These are phyloP conservation scores for Trichosporon faecale DNA, from an alignment of 1,284 basidiomycete species.

Conservation along the genomic window DNA sequence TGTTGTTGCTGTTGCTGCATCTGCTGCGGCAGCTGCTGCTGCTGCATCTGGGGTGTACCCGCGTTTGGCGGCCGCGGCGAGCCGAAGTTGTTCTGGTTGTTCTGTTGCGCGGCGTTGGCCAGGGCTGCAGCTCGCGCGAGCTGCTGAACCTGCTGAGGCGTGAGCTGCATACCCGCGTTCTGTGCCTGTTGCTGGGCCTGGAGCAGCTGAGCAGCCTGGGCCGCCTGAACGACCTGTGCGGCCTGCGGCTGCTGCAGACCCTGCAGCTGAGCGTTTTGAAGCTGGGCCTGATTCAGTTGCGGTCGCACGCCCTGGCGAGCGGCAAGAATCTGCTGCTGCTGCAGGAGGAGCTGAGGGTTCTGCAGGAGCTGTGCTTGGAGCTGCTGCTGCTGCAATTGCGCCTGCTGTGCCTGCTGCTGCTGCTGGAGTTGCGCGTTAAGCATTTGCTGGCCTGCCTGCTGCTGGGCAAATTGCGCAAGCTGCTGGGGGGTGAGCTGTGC, in stretches of 20 bases:
- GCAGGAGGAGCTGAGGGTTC: slow-evolving; percentile 19
- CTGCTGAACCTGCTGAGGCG: slow-evolving; percentile 27
- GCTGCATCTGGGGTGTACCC: slow-evolving; percentile 3
- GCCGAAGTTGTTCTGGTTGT: slow-evolving; percentile 29
- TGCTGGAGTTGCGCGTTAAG: slow-evolving; percentile 25
- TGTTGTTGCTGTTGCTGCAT: background rate
- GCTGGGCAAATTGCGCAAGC: slow-evolving; percentile 25
- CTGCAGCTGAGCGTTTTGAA: slow-evolving; percentile 17
- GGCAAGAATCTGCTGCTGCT: slow-evolving; percentile 22
- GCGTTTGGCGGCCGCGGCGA: slow-evolving; percentile 31
- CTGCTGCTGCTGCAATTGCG: slow-evolving; percentile 22
- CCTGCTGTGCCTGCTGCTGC: slow-evolving; percentile 23
- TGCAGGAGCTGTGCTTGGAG: slow-evolving; percentile 11
- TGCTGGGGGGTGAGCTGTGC: slow-evolving; percentile 24
- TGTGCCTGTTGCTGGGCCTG: slow-evolving; percentile 29
- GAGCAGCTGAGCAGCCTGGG: slow-evolving; percentile 22
- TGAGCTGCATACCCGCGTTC: slow-evolving; percentile 22
- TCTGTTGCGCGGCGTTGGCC: slow-evolving; percentile 17
- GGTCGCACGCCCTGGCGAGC: slow-evolving; percentile 8
- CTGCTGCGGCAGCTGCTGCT: slow-evolving; percentile 1
- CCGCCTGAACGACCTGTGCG: slow-evolving; percentile 14
- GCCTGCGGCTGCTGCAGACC: slow-evolving; percentile 16
- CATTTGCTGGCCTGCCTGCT: slow-evolving; percentile 16
- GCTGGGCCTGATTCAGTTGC: slow-evolving; percentile 20
- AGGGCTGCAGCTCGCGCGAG: slow-evolving; percentile 19